A percentile compares a stretch with the other conserved stretches of the same genome.
Conservation (phyloP, 2,329 filamentous ascomycete species). For the Didymosphaeria variabile region DNA sequence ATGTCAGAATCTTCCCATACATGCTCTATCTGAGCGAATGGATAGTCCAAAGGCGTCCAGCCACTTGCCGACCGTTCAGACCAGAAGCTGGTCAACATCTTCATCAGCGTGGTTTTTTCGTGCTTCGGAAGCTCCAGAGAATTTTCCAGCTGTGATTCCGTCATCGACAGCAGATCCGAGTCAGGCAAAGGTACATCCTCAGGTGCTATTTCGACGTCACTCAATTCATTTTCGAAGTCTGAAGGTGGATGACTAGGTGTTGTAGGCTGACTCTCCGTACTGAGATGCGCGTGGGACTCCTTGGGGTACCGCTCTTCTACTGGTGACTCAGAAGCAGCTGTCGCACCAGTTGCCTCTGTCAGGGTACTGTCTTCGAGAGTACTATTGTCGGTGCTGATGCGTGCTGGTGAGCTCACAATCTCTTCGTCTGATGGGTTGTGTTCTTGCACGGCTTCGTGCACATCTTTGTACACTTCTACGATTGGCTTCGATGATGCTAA, state of each 20-base stretch:
- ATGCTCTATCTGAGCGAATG: slow-evolving; percentile 81
- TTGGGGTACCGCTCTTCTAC: slow-evolving; percentile 40
- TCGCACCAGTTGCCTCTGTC: slow-evolving; percentile 44
- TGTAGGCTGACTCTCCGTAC: slow-evolving; percentile 36
- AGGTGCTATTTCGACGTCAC: slow-evolving; percentile 76
- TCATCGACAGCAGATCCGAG: slow-evolving; percentile 59
- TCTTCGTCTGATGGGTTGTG: slow-evolving; percentile 73
- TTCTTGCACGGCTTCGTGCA: slow-evolving; percentile 91
- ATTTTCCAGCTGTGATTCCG: slow-evolving; percentile 65
- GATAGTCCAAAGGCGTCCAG: slow-evolving; percentile 92
- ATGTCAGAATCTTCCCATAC: slow-evolving; percentile 97
- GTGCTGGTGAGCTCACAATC: slow-evolving; percentile 45
- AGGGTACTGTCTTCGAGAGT: slow-evolving; percentile 47
- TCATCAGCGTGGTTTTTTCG: slow-evolving; percentile 91
- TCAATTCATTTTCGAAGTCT: slow-evolving; percentile 62
- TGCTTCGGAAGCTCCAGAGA: slow-evolving; percentile 86
- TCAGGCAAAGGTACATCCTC: slow-evolving; percentile 73
- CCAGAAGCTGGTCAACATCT: slow-evolving; percentile 97
- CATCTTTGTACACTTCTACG: slow-evolving; percentile 94
- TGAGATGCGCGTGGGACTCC: slow-evolving; percentile 23
- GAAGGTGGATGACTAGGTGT: slow-evolving; percentile 55
- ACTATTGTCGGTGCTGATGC: slow-evolving; percentile 48
- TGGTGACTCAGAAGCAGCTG: slow-evolving; percentile 46
- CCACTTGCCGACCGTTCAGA: slow-evolving; percentile 95
- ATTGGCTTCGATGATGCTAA: slow-evolving; percentile 93